Percentiles rank a stretch among this genome's conserved stretches.
phyloP scores from a whole-genome alignment of 768 basidiomycete genomes.

The Russula brevipes region DNA sequence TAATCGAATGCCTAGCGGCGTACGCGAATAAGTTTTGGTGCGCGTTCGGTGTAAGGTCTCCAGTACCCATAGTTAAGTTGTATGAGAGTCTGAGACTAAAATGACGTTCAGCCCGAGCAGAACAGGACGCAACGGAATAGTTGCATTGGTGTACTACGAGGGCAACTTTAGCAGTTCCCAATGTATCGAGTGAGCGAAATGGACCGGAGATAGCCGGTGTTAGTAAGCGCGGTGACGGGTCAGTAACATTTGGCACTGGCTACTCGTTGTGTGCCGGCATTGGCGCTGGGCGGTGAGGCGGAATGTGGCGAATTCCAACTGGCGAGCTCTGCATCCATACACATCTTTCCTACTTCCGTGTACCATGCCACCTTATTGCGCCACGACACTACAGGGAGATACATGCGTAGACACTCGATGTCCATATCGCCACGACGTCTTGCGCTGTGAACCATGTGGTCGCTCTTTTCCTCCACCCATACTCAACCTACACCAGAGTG shows the following conservation, averaged over 20 bases:
- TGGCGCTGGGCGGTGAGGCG: too few relatives aligned
- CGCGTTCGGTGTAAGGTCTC: constrained; percentile 90
- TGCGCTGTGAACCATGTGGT: constrained; percentile 27
- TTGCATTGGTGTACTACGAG: too few relatives aligned
- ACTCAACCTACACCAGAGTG: background rate
- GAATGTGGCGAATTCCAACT: too few relatives aligned
- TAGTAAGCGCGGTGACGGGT: too few relatives aligned
- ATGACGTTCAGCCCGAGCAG: background rate
- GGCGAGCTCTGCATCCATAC: too few relatives aligned
- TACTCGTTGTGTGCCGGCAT: too few relatives aligned
- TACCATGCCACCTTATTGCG: constrained; percentile 11
- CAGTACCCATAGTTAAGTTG: constrained; percentile 70
- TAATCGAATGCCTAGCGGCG: background rate
- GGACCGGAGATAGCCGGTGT: too few relatives aligned
- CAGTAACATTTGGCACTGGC: too few relatives aligned
- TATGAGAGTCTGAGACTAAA: background rate
- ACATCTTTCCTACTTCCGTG: too few relatives aligned
- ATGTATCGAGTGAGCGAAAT: too few relatives aligned
- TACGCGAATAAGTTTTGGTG: constrained; percentile 71
- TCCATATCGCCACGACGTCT: constrained; percentile 23
- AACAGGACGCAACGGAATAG: too few relatives aligned
- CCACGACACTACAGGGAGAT: constrained; percentile 10
- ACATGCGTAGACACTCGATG: constrained; percentile 25
- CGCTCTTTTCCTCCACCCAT: constrained; percentile 3
- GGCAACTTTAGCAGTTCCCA: too few relatives aligned